phyloP scores from a whole-genome alignment of 345 rosid species.

The Brassica napus region Da-Ae NC_063436.1:17365501-17366000 shows the following conservation, averaged over 20 bases:
- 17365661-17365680: too few relatives aligned
- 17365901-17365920: constrained; percentile 97
- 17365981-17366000: background rate
- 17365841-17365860: constrained; percentile 76
- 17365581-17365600: constrained; percentile 92
- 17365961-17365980: background rate
- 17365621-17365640: constrained; percentile 29
- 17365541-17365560: constrained; percentile 99
- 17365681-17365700: constrained; percentile 97
- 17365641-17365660: too few relatives aligned
- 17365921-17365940: constrained; percentile 72
- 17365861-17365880: constrained; percentile 95
- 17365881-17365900: constrained; percentile 94
- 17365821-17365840: constrained; percentile 19
- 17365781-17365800: constrained; percentile 18
- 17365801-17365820: constrained; percentile 3
- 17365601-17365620: constrained; percentile 68
- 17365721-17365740: constrained; percentile 97
- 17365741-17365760: constrained; percentile 99
- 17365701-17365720: constrained; percentile 96
- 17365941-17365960: constrained; percentile 9
- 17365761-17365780: constrained; percentile 75
- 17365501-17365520: background rate
- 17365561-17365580: constrained; percentile 99
- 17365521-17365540: constrained; percentile 98